A percentile compares a stretch with the other conserved stretches of the same genome.
phyloP scores from a whole-genome alignment of 2,329 filamentous ascomycete genomes.

The Cucurbitaria berberidis region DNA sequence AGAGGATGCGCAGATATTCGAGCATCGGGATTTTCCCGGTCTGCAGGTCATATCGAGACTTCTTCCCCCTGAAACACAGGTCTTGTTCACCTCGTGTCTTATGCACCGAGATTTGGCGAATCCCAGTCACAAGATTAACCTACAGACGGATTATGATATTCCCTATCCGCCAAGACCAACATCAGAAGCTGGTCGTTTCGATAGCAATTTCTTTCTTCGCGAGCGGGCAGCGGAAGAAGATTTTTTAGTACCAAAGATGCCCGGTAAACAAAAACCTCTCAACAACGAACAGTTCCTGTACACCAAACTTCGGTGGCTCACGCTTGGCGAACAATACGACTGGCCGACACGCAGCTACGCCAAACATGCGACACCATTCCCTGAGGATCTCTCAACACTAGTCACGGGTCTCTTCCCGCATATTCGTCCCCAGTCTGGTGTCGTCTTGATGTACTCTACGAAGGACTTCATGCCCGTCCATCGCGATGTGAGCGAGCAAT shows the following conservation, averaged over 20 bases:
- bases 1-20: conserved; percentile 42
- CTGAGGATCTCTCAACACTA: conserved; percentile 72
- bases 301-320: conserved; percentile 89
- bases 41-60: conserved; percentile 78
- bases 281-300: conserved; percentile 74
- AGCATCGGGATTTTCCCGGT: conserved; percentile 54
- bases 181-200: conserved; percentile 27
- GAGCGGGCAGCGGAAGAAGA: conserved; percentile 35
- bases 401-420: conserved; percentile 77
- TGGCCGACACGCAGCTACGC: conserved; percentile 92
- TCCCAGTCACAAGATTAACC: conserved; percentile 80
- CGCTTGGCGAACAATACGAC: conserved; percentile 93
- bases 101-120: conserved; percentile 80
- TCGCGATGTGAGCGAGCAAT: conserved; percentile 90
- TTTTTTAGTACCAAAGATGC: conserved; percentile 65
- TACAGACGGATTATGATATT: conserved; percentile 79
- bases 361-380: conserved; percentile 71
- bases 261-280: conserved; percentile 73
- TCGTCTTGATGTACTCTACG: conserved; percentile 89
- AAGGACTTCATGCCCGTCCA: conserved; percentile 93
- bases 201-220: conserved; percentile 43
- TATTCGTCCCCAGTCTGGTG: conserved; percentile 84
- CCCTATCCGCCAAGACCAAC: conserved; percentile 61
- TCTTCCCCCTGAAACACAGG: conserved; percentile 74
- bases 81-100: conserved; percentile 72